A percentile compares a stretch with the other conserved stretches of the same genome.
These are phyloP conservation scores for Paralagenidium karlingii DNA, from an alignment of 352 stramenopile species.

Conservation along the genomic window DNA sequence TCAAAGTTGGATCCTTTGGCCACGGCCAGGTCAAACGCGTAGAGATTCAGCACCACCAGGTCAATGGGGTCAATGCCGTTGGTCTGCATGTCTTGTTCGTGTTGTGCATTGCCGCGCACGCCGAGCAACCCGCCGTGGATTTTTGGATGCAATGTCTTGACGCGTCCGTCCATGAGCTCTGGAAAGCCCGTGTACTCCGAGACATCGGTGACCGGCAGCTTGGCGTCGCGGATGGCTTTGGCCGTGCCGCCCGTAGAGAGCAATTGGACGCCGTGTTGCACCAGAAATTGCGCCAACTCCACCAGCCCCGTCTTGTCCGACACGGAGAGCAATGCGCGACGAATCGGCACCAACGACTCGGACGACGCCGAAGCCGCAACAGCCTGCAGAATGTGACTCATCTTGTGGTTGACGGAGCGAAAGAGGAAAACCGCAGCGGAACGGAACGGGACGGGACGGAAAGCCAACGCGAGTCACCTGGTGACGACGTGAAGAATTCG, in stretches of 20 bases:
- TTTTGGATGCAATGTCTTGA: slow-evolving; percentile 99
- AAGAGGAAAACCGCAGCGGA: too few relatives aligned
- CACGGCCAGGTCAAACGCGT: slow-evolving; percentile 98
- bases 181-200: slow-evolving; percentile 94
- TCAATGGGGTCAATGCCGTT: slow-evolving; percentile 97
- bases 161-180: slow-evolving; percentile 98
- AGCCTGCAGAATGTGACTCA: slow-evolving; percentile 74
- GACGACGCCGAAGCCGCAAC: slow-evolving; percentile 38
- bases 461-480: too few relatives aligned
- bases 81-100: slow-evolving; percentile 94
- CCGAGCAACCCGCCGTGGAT: slow-evolving; percentile 97
- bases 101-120: slow-evolving; percentile 94
- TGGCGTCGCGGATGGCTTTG: slow-evolving; percentile 91
- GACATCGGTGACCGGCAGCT: slow-evolving; percentile 95
- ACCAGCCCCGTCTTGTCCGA: slow-evolving; percentile 98
- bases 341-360: slow-evolving; percentile 83
- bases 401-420: slow-evolving; percentile 11
- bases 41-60: slow-evolving; percentile 99
- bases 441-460: too few relatives aligned
- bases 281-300: slow-evolving; percentile 92
- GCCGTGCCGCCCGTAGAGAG: slow-evolving; percentile 98
- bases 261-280: slow-evolving; percentile 89
- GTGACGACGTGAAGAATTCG: too few relatives aligned
- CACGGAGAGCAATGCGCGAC: slow-evolving; percentile 96
- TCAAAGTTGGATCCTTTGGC: slow-evolving; percentile 87